Evolutionary conservation across 768 basidiomycete genomes (phyloP).

Genomic region (Russula brevipes): DNA sequence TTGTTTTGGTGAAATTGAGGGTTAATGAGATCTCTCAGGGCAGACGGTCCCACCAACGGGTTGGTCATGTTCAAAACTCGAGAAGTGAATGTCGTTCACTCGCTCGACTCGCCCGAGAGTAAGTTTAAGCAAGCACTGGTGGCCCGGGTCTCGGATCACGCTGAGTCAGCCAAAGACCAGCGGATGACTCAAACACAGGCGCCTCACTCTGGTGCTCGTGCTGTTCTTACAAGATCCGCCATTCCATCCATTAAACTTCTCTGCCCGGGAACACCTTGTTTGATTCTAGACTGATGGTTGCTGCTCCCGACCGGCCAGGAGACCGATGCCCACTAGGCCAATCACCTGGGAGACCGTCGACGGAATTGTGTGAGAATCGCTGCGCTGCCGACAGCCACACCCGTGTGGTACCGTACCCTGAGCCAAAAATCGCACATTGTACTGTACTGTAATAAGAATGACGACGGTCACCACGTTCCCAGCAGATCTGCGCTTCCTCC

Average conservation of each 20-base stretch:
- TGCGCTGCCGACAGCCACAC: neutral
- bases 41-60: conserved; percentile 33
- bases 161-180: neutral
- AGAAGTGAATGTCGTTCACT: too few species aligned
- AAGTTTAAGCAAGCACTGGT: too few species aligned
- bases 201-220: too few species aligned
- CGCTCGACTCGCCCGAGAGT: too few species aligned
- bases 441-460: neutral
- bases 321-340: too few species aligned
- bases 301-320: neutral
- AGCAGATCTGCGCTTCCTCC: conserved; percentile 35
- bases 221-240: too few species aligned
- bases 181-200: too few species aligned
- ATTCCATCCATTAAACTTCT: too few species aligned
- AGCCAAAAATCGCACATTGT: neutral
- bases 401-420: neutral
- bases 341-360: too few species aligned
- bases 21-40: conserved; percentile 56
- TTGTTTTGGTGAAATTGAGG: conserved; percentile 96
- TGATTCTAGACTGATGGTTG: neutral
- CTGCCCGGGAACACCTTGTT: neutral
- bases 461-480: conserved; percentile 25
- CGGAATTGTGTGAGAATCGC: neutral
- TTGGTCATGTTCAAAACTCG: conserved; percentile 23
- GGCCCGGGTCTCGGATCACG: neutral